Percentiles rank a stretch among this genome's conserved stretches.
Conservation (phyloP, 2,329 filamentous ascomycete species). For the Juglanconis oblonga region DNA sequence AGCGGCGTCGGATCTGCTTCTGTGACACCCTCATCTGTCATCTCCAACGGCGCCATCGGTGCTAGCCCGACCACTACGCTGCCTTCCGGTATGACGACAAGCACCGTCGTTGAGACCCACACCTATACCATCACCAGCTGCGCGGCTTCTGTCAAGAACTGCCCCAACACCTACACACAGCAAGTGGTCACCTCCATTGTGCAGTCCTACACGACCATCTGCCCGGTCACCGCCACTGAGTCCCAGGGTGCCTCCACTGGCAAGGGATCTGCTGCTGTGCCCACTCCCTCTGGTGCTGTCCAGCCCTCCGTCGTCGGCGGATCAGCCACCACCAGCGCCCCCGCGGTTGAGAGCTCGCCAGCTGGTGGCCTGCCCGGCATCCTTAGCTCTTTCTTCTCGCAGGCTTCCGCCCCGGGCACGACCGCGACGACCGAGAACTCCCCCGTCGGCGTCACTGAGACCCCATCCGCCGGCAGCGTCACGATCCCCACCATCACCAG, state of each 20-base stretch:
- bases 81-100: conserved; percentile 20
- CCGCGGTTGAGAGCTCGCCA: neutral
- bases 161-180: conserved; percentile 26
- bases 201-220: conserved; percentile 25
- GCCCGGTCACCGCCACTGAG: conserved; percentile 22
- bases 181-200: conserved; percentile 26
- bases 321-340: neutral
- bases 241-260: conserved; percentile 6
- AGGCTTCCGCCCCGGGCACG: neutral
- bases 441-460: neutral
- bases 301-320: neutral
- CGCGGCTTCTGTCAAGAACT: conserved; percentile 28
- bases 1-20: neutral
- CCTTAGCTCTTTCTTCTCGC: neutral
- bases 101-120: conserved; percentile 23
- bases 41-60: conserved; percentile 6
- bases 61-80: conserved; percentile 2
- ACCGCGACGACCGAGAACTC: conserved; percentile 1
- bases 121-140: conserved; percentile 31
- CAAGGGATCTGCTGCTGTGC: neutral
- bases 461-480: neutral
- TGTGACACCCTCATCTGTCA: neutral
- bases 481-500: conserved; percentile 10
- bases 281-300: neutral
- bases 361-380: neutral